A percentile compares a stretch with the other conserved stretches of the same genome.
Evolutionary conservation across 805 yeast species (phyloP).

Genomic region (Candida sanyiensis): DNA sequence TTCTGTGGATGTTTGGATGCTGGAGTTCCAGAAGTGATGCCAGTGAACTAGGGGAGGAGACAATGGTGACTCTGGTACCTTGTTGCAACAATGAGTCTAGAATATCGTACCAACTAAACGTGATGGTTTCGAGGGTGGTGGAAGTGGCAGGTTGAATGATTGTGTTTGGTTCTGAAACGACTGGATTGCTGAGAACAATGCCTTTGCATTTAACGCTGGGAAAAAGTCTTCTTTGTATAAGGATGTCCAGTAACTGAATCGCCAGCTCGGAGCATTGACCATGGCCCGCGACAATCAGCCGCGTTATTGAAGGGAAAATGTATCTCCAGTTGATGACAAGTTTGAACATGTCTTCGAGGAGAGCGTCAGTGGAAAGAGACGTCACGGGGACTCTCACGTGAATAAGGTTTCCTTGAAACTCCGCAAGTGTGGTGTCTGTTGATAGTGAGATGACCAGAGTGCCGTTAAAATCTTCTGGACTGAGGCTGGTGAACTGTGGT

Average conservation of each 20-base stretch:
- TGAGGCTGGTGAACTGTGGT: neutral
- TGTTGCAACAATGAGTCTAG: neutral
- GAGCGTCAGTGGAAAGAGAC: constrained; percentile 18
- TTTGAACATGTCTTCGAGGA: constrained; percentile 38
- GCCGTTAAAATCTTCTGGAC: neutral
- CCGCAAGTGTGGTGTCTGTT: neutral
- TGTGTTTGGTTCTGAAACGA: constrained; percentile 1
- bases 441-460: neutral
- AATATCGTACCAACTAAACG: constrained; percentile 1
- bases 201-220: constrained; percentile 1
- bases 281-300: constrained; percentile 44
- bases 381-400: constrained; percentile 33
- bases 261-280: constrained; percentile 51
- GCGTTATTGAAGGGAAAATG: constrained; percentile 42
- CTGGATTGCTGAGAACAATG: neutral
- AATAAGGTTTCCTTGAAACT: constrained; percentile 22
- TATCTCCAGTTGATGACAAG: constrained; percentile 45
- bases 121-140: neutral
- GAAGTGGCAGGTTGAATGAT: neutral
- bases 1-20: constrained; percentile 4
- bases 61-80: neutral
- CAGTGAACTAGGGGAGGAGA: neutral
- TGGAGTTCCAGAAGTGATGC: constrained; percentile 2
- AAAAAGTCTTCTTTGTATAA: constrained; percentile 20
- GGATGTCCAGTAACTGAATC: constrained; percentile 39